phyloP scores from a whole-genome alignment of 768 basidiomycete genomes.

The Panellus pusillus region DNA sequence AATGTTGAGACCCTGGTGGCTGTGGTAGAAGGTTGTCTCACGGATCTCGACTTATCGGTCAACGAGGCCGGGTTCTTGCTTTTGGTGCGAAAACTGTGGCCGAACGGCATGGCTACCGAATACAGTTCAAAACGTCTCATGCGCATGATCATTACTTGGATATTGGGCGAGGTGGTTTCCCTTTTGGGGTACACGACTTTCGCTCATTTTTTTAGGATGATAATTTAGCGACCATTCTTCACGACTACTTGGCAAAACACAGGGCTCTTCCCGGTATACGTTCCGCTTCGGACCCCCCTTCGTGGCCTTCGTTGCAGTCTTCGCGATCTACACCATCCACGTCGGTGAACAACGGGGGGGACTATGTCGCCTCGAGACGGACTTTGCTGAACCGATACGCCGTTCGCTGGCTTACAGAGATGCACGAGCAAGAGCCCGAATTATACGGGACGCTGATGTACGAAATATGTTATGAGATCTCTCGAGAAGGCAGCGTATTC shows the following conservation, averaged over 20 bases:
- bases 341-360: constrained; percentile 61
- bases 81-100: constrained; percentile 70
- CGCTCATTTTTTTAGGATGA: constrained; percentile 51
- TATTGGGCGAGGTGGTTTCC: constrained; percentile 62
- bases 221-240: constrained; percentile 62
- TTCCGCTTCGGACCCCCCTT: constrained; percentile 35
- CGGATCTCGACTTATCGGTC: constrained; percentile 67
- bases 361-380: constrained; percentile 64
- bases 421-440: constrained; percentile 60
- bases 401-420: constrained; percentile 64
- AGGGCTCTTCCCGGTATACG: constrained; percentile 66
- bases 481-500: constrained; percentile 29
- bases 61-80: constrained; percentile 76
- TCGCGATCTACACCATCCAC: constrained; percentile 37
- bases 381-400: constrained; percentile 57
- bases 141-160: constrained; percentile 63
- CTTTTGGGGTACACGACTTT: background rate
- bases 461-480: constrained; percentile 50
- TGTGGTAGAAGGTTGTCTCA: constrained; percentile 68
- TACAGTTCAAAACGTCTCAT: constrained; percentile 67
- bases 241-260: constrained; percentile 63
- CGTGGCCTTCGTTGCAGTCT: constrained; percentile 55
- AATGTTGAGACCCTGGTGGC: constrained; percentile 73
- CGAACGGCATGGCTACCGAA: constrained; percentile 68
- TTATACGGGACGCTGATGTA: constrained; percentile 56